These are phyloP conservation scores for Apiotrichum mycotoxinovorans DNA, from an alignment of 1,284 basidiomycete genomes.

Conservation along the genomic window DNA sequence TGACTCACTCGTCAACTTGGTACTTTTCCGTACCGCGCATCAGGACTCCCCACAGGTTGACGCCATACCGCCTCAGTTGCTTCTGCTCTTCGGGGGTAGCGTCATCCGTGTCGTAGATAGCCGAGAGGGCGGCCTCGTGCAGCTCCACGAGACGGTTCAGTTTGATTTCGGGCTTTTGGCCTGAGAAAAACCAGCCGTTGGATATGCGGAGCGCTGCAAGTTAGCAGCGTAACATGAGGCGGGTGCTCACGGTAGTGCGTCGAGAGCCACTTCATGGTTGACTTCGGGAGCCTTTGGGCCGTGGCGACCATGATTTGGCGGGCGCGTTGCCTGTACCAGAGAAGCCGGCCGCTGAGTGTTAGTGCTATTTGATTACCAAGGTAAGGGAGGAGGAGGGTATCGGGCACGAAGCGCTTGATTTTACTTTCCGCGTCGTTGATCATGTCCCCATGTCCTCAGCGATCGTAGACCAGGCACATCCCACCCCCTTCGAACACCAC, in stretches of 20 bases:
- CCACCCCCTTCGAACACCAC: no score
- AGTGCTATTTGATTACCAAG: no score
- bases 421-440: no score
- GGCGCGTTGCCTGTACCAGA: slow-evolving; percentile 17
- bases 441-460: no score
- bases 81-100: neutral
- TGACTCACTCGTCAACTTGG: slow-evolving; percentile 23
- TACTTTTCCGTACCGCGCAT: slow-evolving; percentile 17
- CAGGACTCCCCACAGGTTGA: slow-evolving; percentile 16
- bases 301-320: slow-evolving; percentile 10
- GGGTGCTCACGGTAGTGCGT: slow-evolving; percentile 22
- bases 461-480: no score
- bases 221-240: neutral
- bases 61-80: neutral
- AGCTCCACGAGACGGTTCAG: slow-evolving; percentile 14
- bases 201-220: slow-evolving; percentile 1
- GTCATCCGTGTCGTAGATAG: slow-evolving; percentile 6
- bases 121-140: slow-evolving; percentile 15
- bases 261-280: slow-evolving; percentile 16
- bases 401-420: no score
- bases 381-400: neutral
- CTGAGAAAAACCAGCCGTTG: slow-evolving; percentile 19
- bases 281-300: slow-evolving; percentile 9
- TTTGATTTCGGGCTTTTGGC: slow-evolving; percentile 3
- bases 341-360: slow-evolving; percentile 10